Percentiles rank a stretch among this genome's conserved stretches.
These are phyloP conservation scores for Aspergillus eucalypticola DNA, from an alignment of 2,329 filamentous ascomycete genomes.

Conservation along the genomic window DNA sequence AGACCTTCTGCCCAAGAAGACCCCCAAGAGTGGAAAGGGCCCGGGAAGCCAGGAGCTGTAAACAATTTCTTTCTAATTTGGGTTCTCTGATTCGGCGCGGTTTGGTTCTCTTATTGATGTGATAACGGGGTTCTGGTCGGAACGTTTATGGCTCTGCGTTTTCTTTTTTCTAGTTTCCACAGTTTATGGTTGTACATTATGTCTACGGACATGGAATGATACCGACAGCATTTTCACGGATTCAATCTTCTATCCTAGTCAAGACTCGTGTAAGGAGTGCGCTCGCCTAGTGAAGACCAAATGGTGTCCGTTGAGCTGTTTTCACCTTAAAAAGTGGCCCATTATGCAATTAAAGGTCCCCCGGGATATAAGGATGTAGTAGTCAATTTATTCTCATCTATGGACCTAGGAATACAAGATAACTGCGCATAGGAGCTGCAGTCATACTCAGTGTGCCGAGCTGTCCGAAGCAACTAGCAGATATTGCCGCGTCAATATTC, in stretches of 20 bases:
- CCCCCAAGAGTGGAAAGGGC: constrained; percentile 88
- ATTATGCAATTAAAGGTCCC: too few relatives aligned
- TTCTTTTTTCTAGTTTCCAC: constrained; percentile 46
- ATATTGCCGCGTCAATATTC: constrained; percentile 2
- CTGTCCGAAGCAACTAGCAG: constrained; percentile 17
- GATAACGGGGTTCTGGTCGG: constrained; percentile 73
- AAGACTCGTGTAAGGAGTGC: background rate
- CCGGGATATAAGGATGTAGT: background rate
- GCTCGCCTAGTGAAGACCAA: background rate
- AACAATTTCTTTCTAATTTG: constrained; percentile 54
- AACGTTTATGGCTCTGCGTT: constrained; percentile 57
- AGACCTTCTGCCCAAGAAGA: constrained; percentile 98
- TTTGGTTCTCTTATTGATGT: constrained; percentile 67
- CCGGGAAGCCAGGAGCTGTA: constrained; percentile 87
- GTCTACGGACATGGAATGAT: constrained; percentile 56
- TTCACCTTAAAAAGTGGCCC: too few relatives aligned
- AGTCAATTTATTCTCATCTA: background rate
- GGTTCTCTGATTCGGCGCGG: constrained; percentile 70
- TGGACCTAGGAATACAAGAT: background rate
- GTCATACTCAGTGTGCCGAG: background rate
- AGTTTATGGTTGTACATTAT: constrained; percentile 63
- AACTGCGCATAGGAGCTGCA: background rate
- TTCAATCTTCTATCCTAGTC: constrained; percentile 12
- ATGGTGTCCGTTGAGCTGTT: background rate
- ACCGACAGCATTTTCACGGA: constrained; percentile 39